These are phyloP conservation scores for Yamagishiella unicocca DNA, from an alignment of 139 green algal species.

Conservation along the genomic window DNA sequence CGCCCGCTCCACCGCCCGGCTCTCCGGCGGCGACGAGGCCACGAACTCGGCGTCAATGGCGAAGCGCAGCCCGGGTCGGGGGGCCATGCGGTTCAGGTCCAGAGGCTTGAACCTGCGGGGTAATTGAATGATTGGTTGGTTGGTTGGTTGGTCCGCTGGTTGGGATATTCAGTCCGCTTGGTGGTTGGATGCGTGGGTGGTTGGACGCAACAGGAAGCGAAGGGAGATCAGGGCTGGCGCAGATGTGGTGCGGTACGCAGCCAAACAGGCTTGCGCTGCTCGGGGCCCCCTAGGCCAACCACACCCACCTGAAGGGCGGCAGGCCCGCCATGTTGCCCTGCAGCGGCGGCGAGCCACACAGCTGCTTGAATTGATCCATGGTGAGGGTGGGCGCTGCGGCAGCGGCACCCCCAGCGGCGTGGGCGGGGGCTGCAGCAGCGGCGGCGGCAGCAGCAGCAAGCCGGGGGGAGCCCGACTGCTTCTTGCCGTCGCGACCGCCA, in stretches of 20 bases:
- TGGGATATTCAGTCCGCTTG: no score
- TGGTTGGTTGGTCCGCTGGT: not conserved
- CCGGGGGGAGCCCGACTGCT: not conserved
- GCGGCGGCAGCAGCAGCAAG: not conserved
- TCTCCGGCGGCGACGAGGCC: conserved; percentile 67
- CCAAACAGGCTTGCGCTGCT: no score
- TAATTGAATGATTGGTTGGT: no score
- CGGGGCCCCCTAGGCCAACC: no score
- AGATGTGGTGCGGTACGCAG: no score
- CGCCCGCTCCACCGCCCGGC: conserved; percentile 2
- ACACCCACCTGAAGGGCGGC: conserved; percentile 21
- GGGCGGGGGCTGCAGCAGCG: not conserved
- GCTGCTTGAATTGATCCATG: conserved; percentile 64
- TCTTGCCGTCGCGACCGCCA: conserved; percentile 7
- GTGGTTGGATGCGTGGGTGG: no score
- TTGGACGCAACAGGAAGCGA: no score
- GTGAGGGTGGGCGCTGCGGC: conserved; percentile 46
- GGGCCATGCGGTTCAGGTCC: conserved; percentile 57
- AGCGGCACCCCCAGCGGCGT: conserved; percentile 2
- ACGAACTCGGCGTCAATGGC: conserved; percentile 98
- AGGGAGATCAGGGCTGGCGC: no score
- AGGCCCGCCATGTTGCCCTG: conserved; percentile 43
- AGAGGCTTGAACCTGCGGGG: conserved; percentile 74
- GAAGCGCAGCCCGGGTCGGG: conserved; percentile 77
- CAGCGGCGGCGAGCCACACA: conserved; percentile 71